These are phyloP conservation scores for Penicillium brasilianum DNA, from an alignment of 2,329 filamentous ascomycete genomes.

Conservation along the genomic window DNA sequence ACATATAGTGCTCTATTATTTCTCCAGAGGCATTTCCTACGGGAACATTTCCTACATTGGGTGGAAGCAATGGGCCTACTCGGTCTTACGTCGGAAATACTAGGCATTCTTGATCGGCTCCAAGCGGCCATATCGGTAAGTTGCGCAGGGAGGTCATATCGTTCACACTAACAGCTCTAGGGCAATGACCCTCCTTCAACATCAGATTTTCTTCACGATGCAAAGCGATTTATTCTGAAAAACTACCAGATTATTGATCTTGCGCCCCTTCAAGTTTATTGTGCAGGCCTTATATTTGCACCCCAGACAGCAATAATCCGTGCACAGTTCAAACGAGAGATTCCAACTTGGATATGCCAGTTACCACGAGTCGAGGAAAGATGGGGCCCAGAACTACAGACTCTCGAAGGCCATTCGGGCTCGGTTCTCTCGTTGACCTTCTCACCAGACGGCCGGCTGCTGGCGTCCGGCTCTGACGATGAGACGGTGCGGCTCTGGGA, in stretches of 20 bases:
- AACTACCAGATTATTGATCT: constrained; percentile 34
- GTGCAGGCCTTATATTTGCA: constrained; percentile 30
- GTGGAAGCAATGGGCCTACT: not conserved
- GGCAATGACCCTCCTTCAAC: not conserved
- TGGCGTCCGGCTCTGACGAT: not conserved
- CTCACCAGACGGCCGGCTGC: not conserved
- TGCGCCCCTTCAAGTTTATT: constrained; percentile 45
- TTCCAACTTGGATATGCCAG: not conserved
- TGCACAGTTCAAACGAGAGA: not conserved
- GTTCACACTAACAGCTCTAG: not conserved
- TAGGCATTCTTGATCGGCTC: constrained; percentile 24
- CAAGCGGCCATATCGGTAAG: constrained; percentile 10
- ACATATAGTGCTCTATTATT: constrained; percentile 21
- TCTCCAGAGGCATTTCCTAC: constrained; percentile 31
- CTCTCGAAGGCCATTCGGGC: constrained; percentile 8
- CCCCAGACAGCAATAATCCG: not conserved
- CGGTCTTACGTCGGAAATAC: not conserved
- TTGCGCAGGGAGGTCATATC: not conserved
- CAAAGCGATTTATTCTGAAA: constrained; percentile 37
- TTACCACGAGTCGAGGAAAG: not conserved
- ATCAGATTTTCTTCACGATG: constrained; percentile 37
- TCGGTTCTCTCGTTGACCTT: constrained; percentile 14
- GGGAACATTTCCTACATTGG: too few species aligned
- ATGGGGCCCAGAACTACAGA: constrained; percentile 1
- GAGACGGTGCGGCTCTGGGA: not conserved